Base-by-base conservation (phyloP, 345 rosid genomes). In the Populus nigra region DNA sequence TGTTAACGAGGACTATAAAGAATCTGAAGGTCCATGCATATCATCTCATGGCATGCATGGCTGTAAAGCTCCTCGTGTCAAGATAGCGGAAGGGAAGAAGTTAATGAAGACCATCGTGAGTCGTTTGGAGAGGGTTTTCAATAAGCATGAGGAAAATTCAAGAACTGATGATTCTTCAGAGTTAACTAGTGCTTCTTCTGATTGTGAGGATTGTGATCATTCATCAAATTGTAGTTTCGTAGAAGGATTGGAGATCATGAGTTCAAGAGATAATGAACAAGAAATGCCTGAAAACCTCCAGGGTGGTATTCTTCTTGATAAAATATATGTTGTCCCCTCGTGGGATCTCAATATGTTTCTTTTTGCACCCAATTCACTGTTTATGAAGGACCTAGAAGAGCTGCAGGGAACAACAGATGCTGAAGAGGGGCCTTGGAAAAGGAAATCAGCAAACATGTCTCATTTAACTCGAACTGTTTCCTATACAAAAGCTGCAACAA, bases 241-340 rank as follows among this genome's bases (percentile, higher is more conserved):
- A 78, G 98, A 91, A 81, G 96, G 87, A 15, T 83, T 90, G 57
- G 81, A 87, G 68, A 55, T 78, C 82, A 82, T 95, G 88, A 86
- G 79, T 71, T 87, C 89, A 55, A 81, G 79, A 22, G 88, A 84
- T 17, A 69, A 74, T 41, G 83, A 85, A 47, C 79, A 78, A 71
- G 93, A 85, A 76, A 81, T 93, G 85, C 96, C 94, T 13, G 91
- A 91, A 77, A 87, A 93, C 75, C 91, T 93, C 57, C 79, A 62
- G 15, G 94, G 96, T 9, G 99, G 98, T 41, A 29, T 90, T 78
- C 93, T 95, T 76, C 65, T 90, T 35, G 94, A 95, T 85, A 90
- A 86, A 85, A 77, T 67, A 36, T 88, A 90, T 77, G 23, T 73
- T 8, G 79, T 88, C 39, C 47, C 83, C 20, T 83, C 96, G 2